These are phyloP conservation scores for Grammothele lineata DNA, from an alignment of 768 basidiomycete genomes.

Conservation along the genomic window DNA sequence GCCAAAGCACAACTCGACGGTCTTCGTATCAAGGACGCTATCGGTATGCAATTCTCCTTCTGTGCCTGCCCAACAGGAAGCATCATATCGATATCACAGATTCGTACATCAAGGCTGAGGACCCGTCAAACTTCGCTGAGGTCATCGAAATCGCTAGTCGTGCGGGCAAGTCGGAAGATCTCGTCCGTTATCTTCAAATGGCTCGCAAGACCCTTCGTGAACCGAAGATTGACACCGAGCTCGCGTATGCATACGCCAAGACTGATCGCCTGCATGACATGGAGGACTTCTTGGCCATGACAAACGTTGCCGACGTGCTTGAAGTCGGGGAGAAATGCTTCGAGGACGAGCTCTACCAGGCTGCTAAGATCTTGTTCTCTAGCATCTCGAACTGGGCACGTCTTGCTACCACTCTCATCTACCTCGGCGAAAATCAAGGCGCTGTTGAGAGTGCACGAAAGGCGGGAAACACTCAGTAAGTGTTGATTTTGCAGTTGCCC, in stretches of 20 bases:
- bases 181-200: constrained; percentile 98
- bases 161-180: constrained; percentile 89
- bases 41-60: constrained; percentile 48
- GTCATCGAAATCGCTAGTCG: constrained; percentile 95
- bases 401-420: constrained; percentile 95
- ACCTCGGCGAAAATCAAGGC: constrained; percentile 95
- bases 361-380: constrained; percentile 90
- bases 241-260: constrained; percentile 98
- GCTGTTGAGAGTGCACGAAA: constrained; percentile 99
- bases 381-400: constrained; percentile 99
- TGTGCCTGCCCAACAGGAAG: no score
- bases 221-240: constrained; percentile 96
- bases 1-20: constrained; percentile 99
- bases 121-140: constrained; percentile 89
- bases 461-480: constrained; percentile 96
- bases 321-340: constrained; percentile 99
- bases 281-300: constrained; percentile 99
- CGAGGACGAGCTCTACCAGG: constrained; percentile 96
- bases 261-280: constrained; percentile 97
- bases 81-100: constrained; percentile 54
- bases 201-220: constrained; percentile 95
- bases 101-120: constrained; percentile 97
- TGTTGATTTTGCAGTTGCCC: no score
- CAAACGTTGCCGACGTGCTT: constrained; percentile 95
- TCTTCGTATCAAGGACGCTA: constrained; percentile 95